A percentile compares a stretch with the other conserved stretches of the same genome.
These are phyloP conservation scores for Bacterosira constricta DNA, from an alignment of 108 stramenopile species.

Conservation along the genomic window DNA sequence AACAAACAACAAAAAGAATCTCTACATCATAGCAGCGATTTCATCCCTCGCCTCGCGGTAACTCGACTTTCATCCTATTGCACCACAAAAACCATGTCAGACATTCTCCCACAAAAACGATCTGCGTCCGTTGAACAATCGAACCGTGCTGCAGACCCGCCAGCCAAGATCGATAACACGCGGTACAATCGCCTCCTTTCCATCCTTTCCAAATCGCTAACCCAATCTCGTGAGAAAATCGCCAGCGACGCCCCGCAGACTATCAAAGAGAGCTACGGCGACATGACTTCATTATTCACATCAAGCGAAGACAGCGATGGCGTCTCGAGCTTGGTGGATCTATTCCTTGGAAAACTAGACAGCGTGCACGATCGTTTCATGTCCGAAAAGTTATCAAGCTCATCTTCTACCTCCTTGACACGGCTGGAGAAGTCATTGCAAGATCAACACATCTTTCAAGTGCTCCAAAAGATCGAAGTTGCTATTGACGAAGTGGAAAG, in stretches of 20 bases:
- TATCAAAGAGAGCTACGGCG: slow-evolving; percentile 35
- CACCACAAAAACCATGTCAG: too few species aligned
- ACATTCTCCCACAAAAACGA: too few species aligned
- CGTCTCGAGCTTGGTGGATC: slow-evolving; percentile 16
- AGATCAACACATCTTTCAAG: slow-evolving; percentile 3
- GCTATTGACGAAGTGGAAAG: slow-evolving; percentile 23
- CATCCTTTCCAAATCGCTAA: slow-evolving; percentile 24
- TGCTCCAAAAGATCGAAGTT: slow-evolving; percentile 21
- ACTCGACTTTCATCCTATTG: too few species aligned
- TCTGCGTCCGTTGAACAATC: too few species aligned
- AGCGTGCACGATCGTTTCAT: slow-evolving; percentile 30
- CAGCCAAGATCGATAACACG: too few species aligned
- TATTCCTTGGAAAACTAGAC: slow-evolving; percentile 36
- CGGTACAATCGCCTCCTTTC: slow-evolving; percentile 32
- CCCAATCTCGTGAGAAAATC: slow-evolving; percentile 23
- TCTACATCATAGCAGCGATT: too few species aligned
- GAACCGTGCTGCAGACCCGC: too few species aligned
- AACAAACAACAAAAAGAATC: too few species aligned
- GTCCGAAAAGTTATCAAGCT: background rate
- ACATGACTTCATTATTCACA: slow-evolving; percentile 42
- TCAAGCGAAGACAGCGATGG: slow-evolving; percentile 22
- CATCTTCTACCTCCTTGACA: background rate
- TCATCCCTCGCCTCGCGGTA: too few species aligned
- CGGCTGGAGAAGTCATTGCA: slow-evolving; percentile 18
- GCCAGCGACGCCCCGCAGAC: slow-evolving; percentile 8